These are phyloP conservation scores for Salix purpurea DNA, from an alignment of 345 rosid genomes.

Conservation along the genomic window DNA sequence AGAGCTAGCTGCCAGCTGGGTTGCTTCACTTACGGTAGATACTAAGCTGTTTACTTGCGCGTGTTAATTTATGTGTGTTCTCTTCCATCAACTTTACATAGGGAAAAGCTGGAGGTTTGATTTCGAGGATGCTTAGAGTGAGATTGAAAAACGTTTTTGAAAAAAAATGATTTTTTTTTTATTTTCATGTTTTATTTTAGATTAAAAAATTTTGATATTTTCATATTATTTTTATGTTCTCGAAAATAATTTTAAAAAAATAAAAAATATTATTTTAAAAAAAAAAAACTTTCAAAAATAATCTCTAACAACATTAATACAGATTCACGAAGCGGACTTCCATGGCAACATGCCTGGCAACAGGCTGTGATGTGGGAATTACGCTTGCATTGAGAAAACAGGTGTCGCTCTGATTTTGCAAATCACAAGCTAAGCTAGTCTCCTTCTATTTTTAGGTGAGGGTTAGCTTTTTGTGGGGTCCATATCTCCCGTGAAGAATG, in stretches of 20 bases:
- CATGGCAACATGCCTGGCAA: neutral
- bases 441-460: neutral
- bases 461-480: neutral
- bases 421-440: constrained; percentile 1
- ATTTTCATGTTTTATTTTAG: too few species aligned
- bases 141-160: too few species aligned
- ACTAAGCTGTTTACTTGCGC: neutral
- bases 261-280: too few species aligned
- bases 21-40: neutral
- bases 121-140: too few species aligned
- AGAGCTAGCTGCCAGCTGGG: neutral
- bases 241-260: too few species aligned
- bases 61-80: neutral
- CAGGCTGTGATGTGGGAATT: constrained; percentile 8
- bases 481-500: neutral
- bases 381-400: neutral
- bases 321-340: neutral
- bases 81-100: neutral
- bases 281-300: too few species aligned
- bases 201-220: too few species aligned
- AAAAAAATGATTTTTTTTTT: too few species aligned
- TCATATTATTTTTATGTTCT: accelerated
- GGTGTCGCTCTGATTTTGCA: constrained; percentile 2
- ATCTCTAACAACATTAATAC: too few species aligned
- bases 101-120: neutral